Base-by-base conservation (phyloP, 495 filamentous ascomycete species). In the Penicillium cinerascens region DNA sequence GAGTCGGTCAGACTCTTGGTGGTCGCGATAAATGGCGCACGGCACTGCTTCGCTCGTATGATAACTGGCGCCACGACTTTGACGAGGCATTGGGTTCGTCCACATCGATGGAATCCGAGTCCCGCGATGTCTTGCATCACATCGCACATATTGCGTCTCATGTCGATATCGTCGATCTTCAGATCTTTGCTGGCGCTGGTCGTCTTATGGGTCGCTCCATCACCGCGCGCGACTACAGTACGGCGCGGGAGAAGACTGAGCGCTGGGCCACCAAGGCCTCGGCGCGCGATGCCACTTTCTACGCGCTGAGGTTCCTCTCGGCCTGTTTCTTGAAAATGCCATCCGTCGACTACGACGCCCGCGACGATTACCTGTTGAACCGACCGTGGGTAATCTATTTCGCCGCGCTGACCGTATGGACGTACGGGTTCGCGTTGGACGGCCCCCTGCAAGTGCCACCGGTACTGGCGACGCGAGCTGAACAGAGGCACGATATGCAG, bases 71-170 rank as follows among this genome's bases (percentile, higher is more conserved):
- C 52, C 82, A 82, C 22, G 91, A 97, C 60, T 97, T 95, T 62
- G 93, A 98, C 65, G 86, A 87, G 59, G 85, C 87, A 11, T 68
- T 96, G n/a, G 73, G 73, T 4, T 75, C 75, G n/a, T 67, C 74
- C 0, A 71, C 74, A 1, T 40, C 54, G 3, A 64, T 65, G 44
- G 63, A 69, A 26, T 63, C 63, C 55, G 88, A 97, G 62, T 88
- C 84, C 56, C 82, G 91, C 41, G 92, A 86, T 20, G 92, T 96
- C 16, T 75, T 97, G 41, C 92, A 98, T 63, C 89, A 92, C 52
- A 75, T 98, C 8, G 95, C 93, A 3, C 93, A 98, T 66, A 97
- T 98, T 91, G 91, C 88, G 3, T 96, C 95, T 78, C 92, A 97
- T 65, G 92, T 97, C 8, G 93, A 97, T 63, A 88, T 97, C 41